Evolutionary conservation across 2,329 filamentous ascomycete species (phyloP).

Genomic region (Ascocoryne sarcoides): DNA sequence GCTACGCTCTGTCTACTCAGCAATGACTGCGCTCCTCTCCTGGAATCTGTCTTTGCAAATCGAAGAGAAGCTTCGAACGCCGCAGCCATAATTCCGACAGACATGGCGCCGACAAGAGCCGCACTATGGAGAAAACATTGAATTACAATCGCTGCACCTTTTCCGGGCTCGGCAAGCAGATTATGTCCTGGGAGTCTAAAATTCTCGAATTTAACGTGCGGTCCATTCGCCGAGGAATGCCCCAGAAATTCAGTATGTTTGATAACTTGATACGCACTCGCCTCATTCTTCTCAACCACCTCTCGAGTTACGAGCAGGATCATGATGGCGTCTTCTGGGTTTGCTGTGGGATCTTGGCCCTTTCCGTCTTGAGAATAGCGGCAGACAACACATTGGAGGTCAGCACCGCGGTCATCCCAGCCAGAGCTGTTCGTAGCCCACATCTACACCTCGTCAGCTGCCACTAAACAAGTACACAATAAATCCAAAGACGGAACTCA

Average conservation of each 20-base stretch:
- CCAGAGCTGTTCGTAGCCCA: slow-evolving; percentile 47
- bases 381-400: slow-evolving; percentile 44
- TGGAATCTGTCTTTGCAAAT: slow-evolving; percentile 39
- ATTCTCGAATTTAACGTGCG: slow-evolving; percentile 39
- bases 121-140: slow-evolving; percentile 33
- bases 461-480: background rate
- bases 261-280: slow-evolving; percentile 37
- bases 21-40: slow-evolving; percentile 37
- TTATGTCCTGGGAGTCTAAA: slow-evolving; percentile 40
- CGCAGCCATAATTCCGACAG: slow-evolving; percentile 43
- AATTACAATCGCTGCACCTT: slow-evolving; percentile 35
- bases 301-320: slow-evolving; percentile 41
- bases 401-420: slow-evolving; percentile 44
- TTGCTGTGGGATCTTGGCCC: slow-evolving; percentile 13
- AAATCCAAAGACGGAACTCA: slow-evolving; percentile 9
- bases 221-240: slow-evolving; percentile 39
- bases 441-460: slow-evolving; percentile 27
- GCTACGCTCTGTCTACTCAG: slow-evolving; percentile 41
- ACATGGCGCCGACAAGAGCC: slow-evolving; percentile 45
- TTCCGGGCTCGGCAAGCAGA: slow-evolving; percentile 36
- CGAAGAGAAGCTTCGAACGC: slow-evolving; percentile 42
- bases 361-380: slow-evolving; percentile 25
- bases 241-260: slow-evolving; percentile 37
- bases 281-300: slow-evolving; percentile 37
- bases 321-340: slow-evolving; percentile 34